A percentile compares a stretch with the other conserved stretches of the same genome.
These are phyloP conservation scores for Nitzschia sp. DNA, from an alignment of 108 stramenopile genomes.

Conservation along the genomic window DNA sequence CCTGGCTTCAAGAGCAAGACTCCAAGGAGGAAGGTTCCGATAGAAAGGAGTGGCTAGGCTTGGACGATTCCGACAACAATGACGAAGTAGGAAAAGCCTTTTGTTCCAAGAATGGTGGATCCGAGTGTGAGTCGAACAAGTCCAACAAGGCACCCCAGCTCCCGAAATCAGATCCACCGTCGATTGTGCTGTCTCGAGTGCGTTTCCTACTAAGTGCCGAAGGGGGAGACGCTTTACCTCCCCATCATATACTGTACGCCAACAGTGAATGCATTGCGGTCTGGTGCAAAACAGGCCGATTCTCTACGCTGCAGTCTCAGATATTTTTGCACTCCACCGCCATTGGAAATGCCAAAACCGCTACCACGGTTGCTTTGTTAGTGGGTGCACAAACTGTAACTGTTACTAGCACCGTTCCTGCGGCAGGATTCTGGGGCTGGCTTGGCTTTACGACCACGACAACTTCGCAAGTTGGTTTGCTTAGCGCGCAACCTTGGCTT, in stretches of 20 bases:
- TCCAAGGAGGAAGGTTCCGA: background rate
- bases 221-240: constrained; percentile 31
- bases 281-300: constrained; percentile 66
- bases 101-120: background rate
- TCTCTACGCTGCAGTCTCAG: constrained; percentile 50
- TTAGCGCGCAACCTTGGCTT: constrained; percentile 49
- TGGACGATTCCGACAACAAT: background rate
- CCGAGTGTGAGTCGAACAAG: background rate
- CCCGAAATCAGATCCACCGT: constrained; percentile 19
- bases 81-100: too few relatives aligned
- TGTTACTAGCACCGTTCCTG: constrained; percentile 67
- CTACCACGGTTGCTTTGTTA: constrained; percentile 49
- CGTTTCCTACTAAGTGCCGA: constrained; percentile 27
- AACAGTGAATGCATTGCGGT: constrained; percentile 85
- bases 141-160: background rate
- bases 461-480: constrained; percentile 38
- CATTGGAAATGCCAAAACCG: constrained; percentile 66
- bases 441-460: constrained; percentile 60
- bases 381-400: constrained; percentile 43
- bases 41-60: background rate
- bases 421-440: constrained; percentile 78
- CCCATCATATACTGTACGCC: constrained; percentile 58
- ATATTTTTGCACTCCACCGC: constrained; percentile 48
- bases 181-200: constrained; percentile 35
- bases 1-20: background rate